Evolutionary conservation across 2,329 filamentous ascomycete species (phyloP).

Genomic region (Arthrobotrys sphaeroides): DNA sequence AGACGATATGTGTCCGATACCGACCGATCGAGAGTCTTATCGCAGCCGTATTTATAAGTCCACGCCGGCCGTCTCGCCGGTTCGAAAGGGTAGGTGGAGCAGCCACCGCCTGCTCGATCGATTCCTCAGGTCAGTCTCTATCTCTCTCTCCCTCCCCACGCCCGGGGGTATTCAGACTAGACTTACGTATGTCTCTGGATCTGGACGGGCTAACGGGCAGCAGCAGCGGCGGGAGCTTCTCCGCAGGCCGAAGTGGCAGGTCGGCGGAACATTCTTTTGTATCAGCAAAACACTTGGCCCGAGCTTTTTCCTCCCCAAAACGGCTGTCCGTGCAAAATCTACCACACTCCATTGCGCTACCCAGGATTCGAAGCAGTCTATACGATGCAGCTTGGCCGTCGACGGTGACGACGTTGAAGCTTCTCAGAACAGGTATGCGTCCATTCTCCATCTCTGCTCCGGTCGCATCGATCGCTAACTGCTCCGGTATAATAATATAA

Average conservation of each 20-base stretch:
- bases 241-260: slow-evolving; percentile 19
- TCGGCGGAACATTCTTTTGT: too few species aligned
- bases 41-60: too few species aligned
- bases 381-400: slow-evolving; percentile 23
- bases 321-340: slow-evolving; percentile 7
- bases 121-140: too few species aligned
- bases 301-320: not conserved
- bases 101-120: too few species aligned
- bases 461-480: not conserved
- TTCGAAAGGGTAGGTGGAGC: too few species aligned
- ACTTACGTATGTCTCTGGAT: too few species aligned
- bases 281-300: slow-evolving; percentile 14
- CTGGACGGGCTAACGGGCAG: too few species aligned
- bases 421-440: not conserved
- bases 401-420: slow-evolving; percentile 32
- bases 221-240: slow-evolving; percentile 6
- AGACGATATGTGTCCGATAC: too few species aligned
- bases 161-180: too few species aligned
- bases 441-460: not conserved
- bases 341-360: slow-evolving; percentile 6
- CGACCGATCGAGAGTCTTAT: too few species aligned
- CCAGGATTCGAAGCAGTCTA: not conserved
- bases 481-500: not conserved
- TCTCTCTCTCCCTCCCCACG: too few species aligned
- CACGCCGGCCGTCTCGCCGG: too few species aligned